Evolutionary conservation across 495 filamentous ascomycete species (phyloP), one percentile per base, ranked within the genome.

Genomic region (Lophiostoma macrostomum): DNA sequence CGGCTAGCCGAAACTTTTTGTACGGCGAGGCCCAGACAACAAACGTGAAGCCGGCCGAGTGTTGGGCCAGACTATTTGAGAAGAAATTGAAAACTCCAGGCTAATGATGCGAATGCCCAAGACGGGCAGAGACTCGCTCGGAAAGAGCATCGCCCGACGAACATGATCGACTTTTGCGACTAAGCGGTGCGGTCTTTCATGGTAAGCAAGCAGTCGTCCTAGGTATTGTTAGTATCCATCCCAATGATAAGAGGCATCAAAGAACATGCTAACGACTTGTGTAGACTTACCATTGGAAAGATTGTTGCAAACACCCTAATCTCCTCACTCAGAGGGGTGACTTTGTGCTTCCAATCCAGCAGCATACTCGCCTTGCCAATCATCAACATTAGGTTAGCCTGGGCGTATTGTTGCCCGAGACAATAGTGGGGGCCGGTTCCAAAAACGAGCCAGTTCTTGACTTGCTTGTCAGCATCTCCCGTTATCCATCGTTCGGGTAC

Each of bases 261-360:
- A n/a, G n/a, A n/a, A n/a, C n/a, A n/a, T n/a, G n/a, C n/a, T n/a
- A n/a, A n/a, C n/a, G n/a, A n/a, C n/a, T n/a, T n/a, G n/a, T n/a
- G n/a, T n/a, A n/a, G 1, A 72, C 84, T 71, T 76, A 95, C 91
- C 85, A 86, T 84, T 41, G 93, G 93, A 78, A 98, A 98, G 51
- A 98, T 93, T 20, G 89, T 95, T 8, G 94, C 93, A 73, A 98
- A 98, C 49, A 97, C 91, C 77, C 96, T 91, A 70, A 98, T 97
- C 67, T 94, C 83, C 73, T 98, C 94, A 0, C 88, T 94, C 38
- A 73, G 50, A 0, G 82, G 77, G 14, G 93, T 98, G 12, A 85
- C 66, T 63, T 86, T 79, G 70, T 98, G 93, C 70, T 83, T 79
- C 93, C 93, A 98, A 69, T 96, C 84, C 63, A 97, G 76, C 60